Conservation (phyloP, 2,329 filamentous ascomycete species). For the Fusarium floridanum region DNA sequence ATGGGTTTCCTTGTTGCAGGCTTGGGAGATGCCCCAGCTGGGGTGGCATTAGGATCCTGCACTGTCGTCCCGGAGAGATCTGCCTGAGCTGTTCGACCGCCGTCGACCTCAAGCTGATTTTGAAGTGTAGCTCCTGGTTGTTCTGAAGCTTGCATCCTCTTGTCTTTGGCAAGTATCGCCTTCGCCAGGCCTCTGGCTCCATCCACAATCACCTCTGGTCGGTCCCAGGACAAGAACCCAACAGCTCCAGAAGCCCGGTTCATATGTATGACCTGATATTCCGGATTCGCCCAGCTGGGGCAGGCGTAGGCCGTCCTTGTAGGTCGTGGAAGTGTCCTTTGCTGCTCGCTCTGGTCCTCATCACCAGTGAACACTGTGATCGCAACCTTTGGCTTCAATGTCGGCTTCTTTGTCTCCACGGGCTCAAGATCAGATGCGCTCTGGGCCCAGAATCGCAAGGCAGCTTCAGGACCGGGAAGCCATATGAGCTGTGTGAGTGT, state of each 20-base stretch:
- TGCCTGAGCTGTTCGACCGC: conserved; percentile 31
- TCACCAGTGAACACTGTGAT: conserved; percentile 63
- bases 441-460: conserved; percentile 68
- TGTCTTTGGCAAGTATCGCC: conserved; percentile 54
- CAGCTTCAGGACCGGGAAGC: conserved; percentile 74
- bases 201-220: conserved; percentile 59
- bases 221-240: conserved; percentile 63
- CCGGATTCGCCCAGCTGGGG: conserved; percentile 61
- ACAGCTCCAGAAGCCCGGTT: conserved; percentile 56
- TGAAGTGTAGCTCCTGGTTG: conserved; percentile 47
- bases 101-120: conserved; percentile 51
- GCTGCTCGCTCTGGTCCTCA: conserved; percentile 35
- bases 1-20: conserved; percentile 18
- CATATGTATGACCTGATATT: conserved; percentile 59
- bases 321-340: conserved; percentile 39
- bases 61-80: conserved; percentile 47
- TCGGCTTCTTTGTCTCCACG: conserved; percentile 35
- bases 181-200: conserved; percentile 58
- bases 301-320: conserved; percentile 55
- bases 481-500: conserved; percentile 73
- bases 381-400: conserved; percentile 55
- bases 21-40: conserved; percentile 14
- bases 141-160: conserved; percentile 50
- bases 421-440: conserved; percentile 55
- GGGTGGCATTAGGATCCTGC: conserved; percentile 32